These are phyloP conservation scores for Myriosclerotinia curreyana DNA, from an alignment of 2,329 filamentous ascomycete genomes.

Conservation along the genomic window DNA sequence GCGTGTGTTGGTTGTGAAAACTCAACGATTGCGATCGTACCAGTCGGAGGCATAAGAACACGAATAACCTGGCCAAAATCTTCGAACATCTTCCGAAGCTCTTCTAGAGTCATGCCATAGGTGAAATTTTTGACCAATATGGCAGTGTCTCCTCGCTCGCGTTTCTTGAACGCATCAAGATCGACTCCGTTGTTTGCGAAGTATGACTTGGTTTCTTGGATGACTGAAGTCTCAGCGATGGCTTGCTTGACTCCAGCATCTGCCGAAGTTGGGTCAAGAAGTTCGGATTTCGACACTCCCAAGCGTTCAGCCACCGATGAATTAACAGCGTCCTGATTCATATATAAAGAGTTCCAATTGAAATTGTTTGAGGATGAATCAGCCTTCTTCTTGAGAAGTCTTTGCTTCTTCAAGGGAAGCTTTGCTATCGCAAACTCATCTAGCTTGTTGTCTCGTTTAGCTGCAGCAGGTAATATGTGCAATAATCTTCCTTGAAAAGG, in stretches of 20 bases:
- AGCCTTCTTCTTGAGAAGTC: conserved; percentile 79
- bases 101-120: conserved; percentile 58
- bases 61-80: conserved; percentile 72
- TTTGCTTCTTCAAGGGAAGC: conserved; percentile 90
- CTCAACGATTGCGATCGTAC: conserved; percentile 91
- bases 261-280: conserved; percentile 92
- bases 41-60: conserved; percentile 87
- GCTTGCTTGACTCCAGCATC: conserved; percentile 96
- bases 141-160: conserved; percentile 77
- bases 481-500: conserved; percentile 90
- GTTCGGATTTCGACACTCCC: conserved; percentile 83
- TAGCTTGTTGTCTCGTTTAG: conserved; percentile 76
- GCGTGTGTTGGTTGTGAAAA: conserved; percentile 77
- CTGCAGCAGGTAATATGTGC: conserved; percentile 81
- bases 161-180: conserved; percentile 83
- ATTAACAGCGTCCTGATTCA: conserved; percentile 95
- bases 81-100: conserved; percentile 50
- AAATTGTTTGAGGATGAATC: conserved; percentile 77
- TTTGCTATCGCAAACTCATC: conserved; percentile 90
- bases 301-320: conserved; percentile 82
- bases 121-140: conserved; percentile 96
- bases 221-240: conserved; percentile 91
- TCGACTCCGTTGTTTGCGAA: conserved; percentile 86
- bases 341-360: conserved; percentile 99
- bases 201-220: conserved; percentile 93